A percentile compares a stretch with the other conserved stretches of the same genome.
Evolutionary conservation across 106 monocot genomes (phyloP).

Genomic region (Acanthochlamys bracteata): DNA sequence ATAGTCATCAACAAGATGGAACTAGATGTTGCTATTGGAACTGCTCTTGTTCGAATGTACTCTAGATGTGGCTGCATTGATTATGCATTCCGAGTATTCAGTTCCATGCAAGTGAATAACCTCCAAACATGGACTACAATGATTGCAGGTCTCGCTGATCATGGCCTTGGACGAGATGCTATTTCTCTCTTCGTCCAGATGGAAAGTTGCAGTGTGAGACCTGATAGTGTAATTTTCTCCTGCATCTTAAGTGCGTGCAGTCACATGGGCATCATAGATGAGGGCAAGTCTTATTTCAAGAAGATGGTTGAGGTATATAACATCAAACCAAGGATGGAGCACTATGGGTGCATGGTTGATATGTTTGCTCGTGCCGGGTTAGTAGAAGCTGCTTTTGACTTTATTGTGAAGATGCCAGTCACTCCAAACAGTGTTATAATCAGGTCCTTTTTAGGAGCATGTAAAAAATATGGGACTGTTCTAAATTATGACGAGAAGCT

Average conservation of each 20-base stretch:
- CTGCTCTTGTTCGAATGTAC: constrained; percentile 16
- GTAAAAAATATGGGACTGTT: constrained; percentile 12
- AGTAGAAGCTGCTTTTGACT: constrained; percentile 18
- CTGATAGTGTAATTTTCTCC: constrained; percentile 26
- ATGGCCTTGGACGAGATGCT: constrained; percentile 16
- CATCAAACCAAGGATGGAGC: constrained; percentile 23
- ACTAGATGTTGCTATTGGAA: constrained; percentile 22
- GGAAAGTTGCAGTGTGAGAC: constrained; percentile 17
- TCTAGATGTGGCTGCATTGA: background rate
- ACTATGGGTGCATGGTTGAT: constrained; percentile 37
- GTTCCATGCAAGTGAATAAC: constrained; percentile 16
- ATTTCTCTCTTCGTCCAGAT: constrained; percentile 21
- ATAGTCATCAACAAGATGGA: constrained; percentile 9
- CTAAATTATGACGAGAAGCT: background rate
- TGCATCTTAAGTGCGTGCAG: constrained; percentile 23
- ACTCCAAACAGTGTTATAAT: constrained; percentile 24
- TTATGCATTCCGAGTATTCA: constrained; percentile 17
- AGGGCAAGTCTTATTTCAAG: constrained; percentile 13
- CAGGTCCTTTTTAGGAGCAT: constrained; percentile 22
- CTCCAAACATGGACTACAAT: constrained; percentile 31
- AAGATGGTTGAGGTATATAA: constrained; percentile 21
- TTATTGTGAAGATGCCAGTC: constrained; percentile 25
- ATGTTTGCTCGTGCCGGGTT: constrained; percentile 23
- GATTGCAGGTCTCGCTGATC: constrained; percentile 21
- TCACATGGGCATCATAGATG: constrained; percentile 19